Evolutionary conservation across 2,329 filamentous ascomycete species (phyloP), one percentile per base, ranked within the genome.

Genomic region (Pyricularia pennisetigena): DNA sequence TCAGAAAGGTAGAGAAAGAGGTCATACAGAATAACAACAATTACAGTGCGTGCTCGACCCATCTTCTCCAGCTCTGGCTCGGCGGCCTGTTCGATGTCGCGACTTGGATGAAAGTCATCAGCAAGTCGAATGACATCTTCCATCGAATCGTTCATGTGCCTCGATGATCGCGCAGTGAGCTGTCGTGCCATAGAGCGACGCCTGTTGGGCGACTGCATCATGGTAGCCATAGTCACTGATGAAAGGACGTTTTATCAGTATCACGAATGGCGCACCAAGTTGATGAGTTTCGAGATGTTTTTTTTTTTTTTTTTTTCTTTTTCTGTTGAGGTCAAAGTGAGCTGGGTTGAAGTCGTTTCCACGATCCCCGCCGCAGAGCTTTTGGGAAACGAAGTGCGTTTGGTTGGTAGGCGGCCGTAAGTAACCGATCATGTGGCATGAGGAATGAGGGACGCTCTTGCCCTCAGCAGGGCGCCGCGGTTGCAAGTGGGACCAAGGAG

Each of bases 101-200:
- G 29, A 26, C n/a, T 24, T 35, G 26, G 29, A 30, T 49, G 20
- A 9, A 28, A 6, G 20, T 49, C 35, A 10, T n/a, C 35, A 10
- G 35, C 35, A 9, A 16, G 57, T 30, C 54, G 54, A 10, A 67
- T n/a, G 9, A 26, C 29, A 8, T 67, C 66, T 24, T 67, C 66
- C 66, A 67, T 67, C 10, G 66, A 67, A 23, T 67, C 54, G 16
- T 30, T 66, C n/a, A n/a, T 49, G 57, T 61, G 57, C 8, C 57
- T 61, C 23, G 57, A 49, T 5, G 41, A 49, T n/a, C 41, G 57
- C 57, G n/a, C n/a, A 23, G 57, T 61, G n/a, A 24, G 12, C 57
- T 61, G 57, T 7, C 57, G 57, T 14, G 57, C 8, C 57, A 61
- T 23, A 23, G 57, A 16, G 57, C 20, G 57, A 61, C 20, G 57